Percentiles rank a stretch among this genome's conserved stretches.
These are phyloP conservation scores for Septoria petroselini DNA, from an alignment of 2,329 filamentous ascomycete genomes.

Conservation along the genomic window DNA sequence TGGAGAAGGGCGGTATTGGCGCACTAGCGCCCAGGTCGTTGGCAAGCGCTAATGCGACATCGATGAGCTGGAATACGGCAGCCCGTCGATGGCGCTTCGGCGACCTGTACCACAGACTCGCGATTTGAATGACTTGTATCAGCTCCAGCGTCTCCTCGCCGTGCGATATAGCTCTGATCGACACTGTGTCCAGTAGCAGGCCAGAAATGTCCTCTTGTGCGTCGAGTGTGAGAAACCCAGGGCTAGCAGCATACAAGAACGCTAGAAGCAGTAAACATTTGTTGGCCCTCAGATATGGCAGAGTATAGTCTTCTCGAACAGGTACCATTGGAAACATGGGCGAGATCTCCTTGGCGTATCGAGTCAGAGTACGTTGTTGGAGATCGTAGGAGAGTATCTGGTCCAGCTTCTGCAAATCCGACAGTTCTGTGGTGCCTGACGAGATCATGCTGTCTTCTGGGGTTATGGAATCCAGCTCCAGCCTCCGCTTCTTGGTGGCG, in stretches of 20 bases:
- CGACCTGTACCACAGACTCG: slow-evolving; percentile 75
- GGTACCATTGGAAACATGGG: slow-evolving; percentile 27
- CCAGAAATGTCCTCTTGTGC: slow-evolving; percentile 62
- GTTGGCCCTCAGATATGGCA: slow-evolving; percentile 19
- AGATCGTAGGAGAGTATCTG: slow-evolving; percentile 19
- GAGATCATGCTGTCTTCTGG: slow-evolving; percentile 1
- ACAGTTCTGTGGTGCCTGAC: neutral
- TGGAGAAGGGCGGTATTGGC: slow-evolving; percentile 8
- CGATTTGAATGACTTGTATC: slow-evolving; percentile 72
- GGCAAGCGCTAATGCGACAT: slow-evolving; percentile 72
- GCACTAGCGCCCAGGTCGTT: slow-evolving; percentile 72
- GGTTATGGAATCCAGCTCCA: slow-evolving; percentile 4
- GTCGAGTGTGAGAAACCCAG: slow-evolving; percentile 49
- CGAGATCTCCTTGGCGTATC: slow-evolving; percentile 25
- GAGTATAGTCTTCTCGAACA: slow-evolving; percentile 12
- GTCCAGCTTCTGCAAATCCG: slow-evolving; percentile 24
- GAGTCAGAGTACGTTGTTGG: slow-evolving; percentile 24
- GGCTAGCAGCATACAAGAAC: slow-evolving; percentile 53
- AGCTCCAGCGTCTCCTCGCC: slow-evolving; percentile 74
- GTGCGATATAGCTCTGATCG: slow-evolving; percentile 66
- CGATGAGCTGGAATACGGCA: slow-evolving; percentile 80
- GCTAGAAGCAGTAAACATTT: slow-evolving; percentile 55
- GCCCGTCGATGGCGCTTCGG: slow-evolving; percentile 78
- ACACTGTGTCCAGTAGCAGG: slow-evolving; percentile 67
- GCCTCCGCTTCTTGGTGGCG: slow-evolving; percentile 19